Percentiles rank a stretch among this genome's conserved stretches.
Conservation (phyloP, 75 land plant genomes). For the Chamaecyparis obtusa region DNA sequence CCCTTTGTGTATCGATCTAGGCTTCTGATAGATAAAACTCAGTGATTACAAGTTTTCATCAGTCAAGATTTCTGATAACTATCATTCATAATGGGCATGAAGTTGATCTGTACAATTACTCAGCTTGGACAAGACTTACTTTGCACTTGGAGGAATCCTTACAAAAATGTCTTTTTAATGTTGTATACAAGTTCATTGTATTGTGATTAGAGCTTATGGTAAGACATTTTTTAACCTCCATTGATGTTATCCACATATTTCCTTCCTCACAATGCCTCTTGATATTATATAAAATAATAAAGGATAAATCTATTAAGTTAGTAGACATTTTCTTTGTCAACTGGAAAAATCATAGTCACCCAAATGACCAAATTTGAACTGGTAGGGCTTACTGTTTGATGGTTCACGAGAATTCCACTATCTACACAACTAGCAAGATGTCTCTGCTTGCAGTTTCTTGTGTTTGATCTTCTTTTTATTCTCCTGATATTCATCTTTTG, state of each 20-base stretch:
- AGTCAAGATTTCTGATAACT: not conserved
- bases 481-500: not conserved
- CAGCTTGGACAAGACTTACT: not conserved
- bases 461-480: not conserved
- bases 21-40: not conserved
- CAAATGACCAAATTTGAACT: not conserved
- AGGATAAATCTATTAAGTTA: not conserved
- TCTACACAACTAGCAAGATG: not conserved
- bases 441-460: not conserved
- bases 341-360: not conserved
- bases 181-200: not conserved
- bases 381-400: not conserved
- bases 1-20: not conserved
- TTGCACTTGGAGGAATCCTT: not conserved
- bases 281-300: not conserved
- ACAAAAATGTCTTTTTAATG: not conserved
- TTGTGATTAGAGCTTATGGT: not conserved
- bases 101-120: not conserved
- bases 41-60: not conserved
- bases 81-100: not conserved
- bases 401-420: not conserved
- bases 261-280: not conserved
- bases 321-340: not conserved
- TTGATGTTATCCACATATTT: not conserved
- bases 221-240: not conserved